phyloP scores from a whole-genome alignment of 352 stramenopile species.

The Lagenidium sp. region DNA sequence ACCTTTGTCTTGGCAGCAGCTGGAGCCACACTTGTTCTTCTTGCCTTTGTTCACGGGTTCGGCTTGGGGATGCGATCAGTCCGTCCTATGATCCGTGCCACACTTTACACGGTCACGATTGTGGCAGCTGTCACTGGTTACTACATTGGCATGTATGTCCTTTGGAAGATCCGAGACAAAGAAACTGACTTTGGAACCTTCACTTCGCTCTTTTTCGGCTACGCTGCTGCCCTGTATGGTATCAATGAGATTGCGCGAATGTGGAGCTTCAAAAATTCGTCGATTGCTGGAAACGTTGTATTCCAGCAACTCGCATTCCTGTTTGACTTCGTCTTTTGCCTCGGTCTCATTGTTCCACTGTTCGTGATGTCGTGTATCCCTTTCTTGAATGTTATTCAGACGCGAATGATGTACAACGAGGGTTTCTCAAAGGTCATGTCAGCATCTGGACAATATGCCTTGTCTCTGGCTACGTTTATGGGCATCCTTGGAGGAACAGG shows the following conservation, averaged over 20 bases:
- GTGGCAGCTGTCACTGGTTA: slow-evolving; percentile 23
- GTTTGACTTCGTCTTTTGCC: slow-evolving; percentile 73
- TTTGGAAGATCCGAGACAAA: background rate
- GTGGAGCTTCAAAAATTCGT: slow-evolving; percentile 51
- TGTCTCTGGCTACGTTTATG: slow-evolving; percentile 61
- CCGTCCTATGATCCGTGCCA: slow-evolving; percentile 28
- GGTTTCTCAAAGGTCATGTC: slow-evolving; percentile 77
- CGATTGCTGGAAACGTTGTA: slow-evolving; percentile 35
- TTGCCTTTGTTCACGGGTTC: slow-evolving; percentile 32
- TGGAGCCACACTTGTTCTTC: slow-evolving; percentile 34
- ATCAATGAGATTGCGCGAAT: slow-evolving; percentile 71
- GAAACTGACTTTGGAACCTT: slow-evolving; percentile 18
- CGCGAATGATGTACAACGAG: slow-evolving; percentile 84
- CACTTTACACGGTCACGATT: slow-evolving; percentile 31
- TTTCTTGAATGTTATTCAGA: slow-evolving; percentile 77
- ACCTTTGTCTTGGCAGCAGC: slow-evolving; percentile 34
- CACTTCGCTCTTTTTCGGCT: slow-evolving; percentile 56
- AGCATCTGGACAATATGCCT: slow-evolving; percentile 67
- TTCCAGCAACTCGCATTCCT: slow-evolving; percentile 76
- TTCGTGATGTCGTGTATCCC: slow-evolving; percentile 60
- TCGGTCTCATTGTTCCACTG: slow-evolving; percentile 49
- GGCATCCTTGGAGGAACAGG: slow-evolving; percentile 46
- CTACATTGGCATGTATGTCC: slow-evolving; percentile 30
- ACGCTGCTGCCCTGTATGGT: slow-evolving; percentile 48
- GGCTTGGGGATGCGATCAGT: slow-evolving; percentile 36